These are phyloP conservation scores for Candida schatavii DNA, from an alignment of 805 yeast species.

Conservation along the genomic window DNA sequence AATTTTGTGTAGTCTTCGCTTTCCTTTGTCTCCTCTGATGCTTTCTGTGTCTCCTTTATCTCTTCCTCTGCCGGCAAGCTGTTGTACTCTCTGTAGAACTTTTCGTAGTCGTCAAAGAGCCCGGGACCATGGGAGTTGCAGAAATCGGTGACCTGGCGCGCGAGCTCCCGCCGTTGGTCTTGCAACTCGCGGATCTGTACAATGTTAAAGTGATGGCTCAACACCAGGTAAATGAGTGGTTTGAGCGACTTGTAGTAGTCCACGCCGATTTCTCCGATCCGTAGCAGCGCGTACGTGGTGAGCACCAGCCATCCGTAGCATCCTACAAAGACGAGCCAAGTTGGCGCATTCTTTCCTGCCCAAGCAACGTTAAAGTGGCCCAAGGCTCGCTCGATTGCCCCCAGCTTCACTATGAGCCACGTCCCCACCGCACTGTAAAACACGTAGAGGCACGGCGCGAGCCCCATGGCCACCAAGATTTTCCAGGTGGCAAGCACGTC, in stretches of 20 bases:
- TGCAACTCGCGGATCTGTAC: constrained; percentile 33
- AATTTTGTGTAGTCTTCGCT: not conserved
- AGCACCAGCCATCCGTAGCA: constrained; percentile 36
- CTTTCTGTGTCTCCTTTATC: constrained; percentile 2
- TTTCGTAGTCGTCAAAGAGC: constrained; percentile 36
- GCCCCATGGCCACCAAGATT: constrained; percentile 38
- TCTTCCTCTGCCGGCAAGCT: too few relatives aligned
- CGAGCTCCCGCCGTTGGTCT: constrained; percentile 22
- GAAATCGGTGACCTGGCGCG: constrained; percentile 29
- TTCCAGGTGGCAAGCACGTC: constrained; percentile 46
- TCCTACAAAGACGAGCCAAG: constrained; percentile 20
- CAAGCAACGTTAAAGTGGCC: too few relatives aligned
- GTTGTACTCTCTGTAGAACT: constrained; percentile 27
- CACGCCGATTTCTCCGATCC: constrained; percentile 42
- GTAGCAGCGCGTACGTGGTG: constrained; percentile 40
- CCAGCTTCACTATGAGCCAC: constrained; percentile 15
- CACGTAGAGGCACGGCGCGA: constrained; percentile 39
- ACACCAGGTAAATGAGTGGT: constrained; percentile 33
- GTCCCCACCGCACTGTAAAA: constrained; percentile 38
- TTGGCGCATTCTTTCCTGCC: constrained; percentile 9
- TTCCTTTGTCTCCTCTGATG: constrained; percentile 1
- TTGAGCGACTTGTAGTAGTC: constrained; percentile 39
- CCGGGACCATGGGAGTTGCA: constrained; percentile 37
- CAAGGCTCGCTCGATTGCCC: constrained; percentile 7
- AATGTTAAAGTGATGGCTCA: constrained; percentile 25